A percentile compares a stretch with the other conserved stretches of the same genome.
These are phyloP conservation scores for Rhododendron ferrugineum DNA, from an alignment of 148 eudicot species.

Conservation along the genomic window DNA sequence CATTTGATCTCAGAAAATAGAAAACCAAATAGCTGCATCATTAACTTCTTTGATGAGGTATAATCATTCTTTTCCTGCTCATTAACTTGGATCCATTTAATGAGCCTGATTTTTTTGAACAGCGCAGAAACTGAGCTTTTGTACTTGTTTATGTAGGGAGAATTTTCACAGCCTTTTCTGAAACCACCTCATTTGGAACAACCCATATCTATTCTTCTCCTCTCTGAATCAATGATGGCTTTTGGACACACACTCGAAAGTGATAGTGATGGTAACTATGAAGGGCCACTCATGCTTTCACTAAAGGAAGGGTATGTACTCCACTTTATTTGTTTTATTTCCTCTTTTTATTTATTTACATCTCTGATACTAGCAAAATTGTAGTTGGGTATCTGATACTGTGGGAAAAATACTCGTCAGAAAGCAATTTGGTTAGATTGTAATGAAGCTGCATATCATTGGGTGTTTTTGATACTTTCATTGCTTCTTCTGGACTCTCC, in stretches of 20 bases:
- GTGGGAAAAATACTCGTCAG: neutral
- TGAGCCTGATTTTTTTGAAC: neutral
- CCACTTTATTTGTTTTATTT: neutral
- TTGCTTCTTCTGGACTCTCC: neutral
- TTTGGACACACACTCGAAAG: constrained; percentile 69
- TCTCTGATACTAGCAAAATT: neutral
- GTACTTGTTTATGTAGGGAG: constrained; percentile 49
- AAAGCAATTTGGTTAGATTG: constrained; percentile 5
- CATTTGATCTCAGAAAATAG: constrained; percentile 68
- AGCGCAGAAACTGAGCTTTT: neutral
- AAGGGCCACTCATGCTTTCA: constrained; percentile 77
- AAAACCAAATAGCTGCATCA: constrained; percentile 86
- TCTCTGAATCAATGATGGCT: constrained; percentile 73
- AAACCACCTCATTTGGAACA: constrained; percentile 97
- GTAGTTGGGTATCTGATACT: neutral
- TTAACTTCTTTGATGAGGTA: constrained; percentile 96
- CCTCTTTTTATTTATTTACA: neutral
- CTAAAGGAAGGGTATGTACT: constrained; percentile 69
- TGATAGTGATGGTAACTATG: constrained; percentile 78
- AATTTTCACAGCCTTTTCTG: constrained; percentile 82
- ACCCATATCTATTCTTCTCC: constrained; percentile 65
- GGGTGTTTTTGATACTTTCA: neutral
- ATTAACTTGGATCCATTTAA: neutral
- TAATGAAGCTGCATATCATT: neutral
- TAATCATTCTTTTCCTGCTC: neutral